A percentile compares a stretch with the other conserved stretches of the same genome.
Conservation (phyloP, 192 early-diverging fungal genomes). For the Dissophora globulifera region DNA sequence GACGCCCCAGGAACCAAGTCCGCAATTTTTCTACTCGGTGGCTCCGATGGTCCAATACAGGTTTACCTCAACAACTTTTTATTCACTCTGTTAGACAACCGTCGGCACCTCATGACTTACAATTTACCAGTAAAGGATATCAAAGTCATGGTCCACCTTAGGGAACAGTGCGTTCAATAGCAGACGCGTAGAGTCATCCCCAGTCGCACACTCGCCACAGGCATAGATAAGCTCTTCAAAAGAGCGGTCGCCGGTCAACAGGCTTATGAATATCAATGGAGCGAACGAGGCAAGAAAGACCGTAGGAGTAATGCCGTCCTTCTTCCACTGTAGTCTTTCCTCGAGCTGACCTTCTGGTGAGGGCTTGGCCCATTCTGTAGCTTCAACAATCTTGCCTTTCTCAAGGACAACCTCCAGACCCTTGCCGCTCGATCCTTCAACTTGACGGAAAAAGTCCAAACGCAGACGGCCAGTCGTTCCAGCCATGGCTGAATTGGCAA, state of each 20-base stretch:
- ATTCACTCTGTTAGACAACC: no score
- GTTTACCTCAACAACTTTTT: no score
- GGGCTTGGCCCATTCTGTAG: constrained; percentile 16
- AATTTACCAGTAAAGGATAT: constrained; percentile 33
- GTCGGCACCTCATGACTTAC: no score
- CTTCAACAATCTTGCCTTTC: constrained; percentile 13
- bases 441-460: constrained; percentile 30
- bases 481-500: constrained; percentile 12
- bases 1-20: no score
- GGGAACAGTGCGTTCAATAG: constrained; percentile 39
- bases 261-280: constrained; percentile 23
- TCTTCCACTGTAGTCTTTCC: constrained; percentile 20
- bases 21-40: no score
- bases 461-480: constrained; percentile 10
- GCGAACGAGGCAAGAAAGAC: constrained; percentile 13
- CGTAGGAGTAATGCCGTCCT: constrained; percentile 7
- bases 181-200: constrained; percentile 12
- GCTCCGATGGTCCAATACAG: no score
- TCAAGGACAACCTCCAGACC: constrained; percentile 23
- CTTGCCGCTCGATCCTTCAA: constrained; percentile 13
- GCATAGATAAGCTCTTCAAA: constrained; percentile 14
- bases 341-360: constrained; percentile 5
- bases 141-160: constrained; percentile 22
- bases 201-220: constrained; percentile 8
- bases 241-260: constrained; percentile 10